These are phyloP conservation scores for Arthrobotrys sphaeroides DNA, from an alignment of 2,329 filamentous ascomycete genomes.

Conservation along the genomic window DNA sequence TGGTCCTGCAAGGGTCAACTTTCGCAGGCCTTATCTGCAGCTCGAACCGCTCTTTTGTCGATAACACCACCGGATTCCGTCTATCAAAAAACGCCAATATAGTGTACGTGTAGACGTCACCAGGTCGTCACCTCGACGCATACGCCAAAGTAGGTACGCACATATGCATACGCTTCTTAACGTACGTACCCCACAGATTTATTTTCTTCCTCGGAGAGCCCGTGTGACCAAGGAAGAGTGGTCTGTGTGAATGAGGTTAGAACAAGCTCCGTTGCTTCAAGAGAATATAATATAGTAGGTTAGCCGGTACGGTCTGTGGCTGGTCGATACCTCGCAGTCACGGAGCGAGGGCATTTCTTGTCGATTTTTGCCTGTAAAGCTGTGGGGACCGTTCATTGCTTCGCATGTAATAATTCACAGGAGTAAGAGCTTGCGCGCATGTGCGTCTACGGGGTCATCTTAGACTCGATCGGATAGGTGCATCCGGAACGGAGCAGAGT, in stretches of 20 bases:
- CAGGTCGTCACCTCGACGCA: background rate
- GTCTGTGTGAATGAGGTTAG: background rate
- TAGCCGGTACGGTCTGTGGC: slow-evolving; percentile 49
- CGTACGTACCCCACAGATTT: no score
- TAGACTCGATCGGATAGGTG: slow-evolving; percentile 40
- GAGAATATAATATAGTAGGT: background rate
- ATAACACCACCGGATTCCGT: background rate
- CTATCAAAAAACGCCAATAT: background rate
- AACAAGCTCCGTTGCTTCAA: background rate
- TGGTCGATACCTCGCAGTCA: slow-evolving; percentile 1
- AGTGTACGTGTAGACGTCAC: no score
- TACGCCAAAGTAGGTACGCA: background rate
- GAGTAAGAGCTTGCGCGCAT: background rate
- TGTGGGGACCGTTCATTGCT: background rate
- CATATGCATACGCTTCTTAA: no score
- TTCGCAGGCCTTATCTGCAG: slow-evolving; percentile 10
- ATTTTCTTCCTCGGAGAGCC: no score
- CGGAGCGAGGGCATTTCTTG: slow-evolving; percentile 3
- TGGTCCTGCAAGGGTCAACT: slow-evolving; percentile 29
- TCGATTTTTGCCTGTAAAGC: background rate
- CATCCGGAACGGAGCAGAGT: slow-evolving; percentile 18
- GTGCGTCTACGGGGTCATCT: slow-evolving; percentile 9
- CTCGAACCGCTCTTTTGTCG: background rate
- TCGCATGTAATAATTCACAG: background rate
- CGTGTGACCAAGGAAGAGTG: slow-evolving; percentile 11